A percentile compares a stretch with the other conserved stretches of the same genome.
Conservation (phyloP, 306 rosid species). For the Casuarina cunninghamiana region DNA sequence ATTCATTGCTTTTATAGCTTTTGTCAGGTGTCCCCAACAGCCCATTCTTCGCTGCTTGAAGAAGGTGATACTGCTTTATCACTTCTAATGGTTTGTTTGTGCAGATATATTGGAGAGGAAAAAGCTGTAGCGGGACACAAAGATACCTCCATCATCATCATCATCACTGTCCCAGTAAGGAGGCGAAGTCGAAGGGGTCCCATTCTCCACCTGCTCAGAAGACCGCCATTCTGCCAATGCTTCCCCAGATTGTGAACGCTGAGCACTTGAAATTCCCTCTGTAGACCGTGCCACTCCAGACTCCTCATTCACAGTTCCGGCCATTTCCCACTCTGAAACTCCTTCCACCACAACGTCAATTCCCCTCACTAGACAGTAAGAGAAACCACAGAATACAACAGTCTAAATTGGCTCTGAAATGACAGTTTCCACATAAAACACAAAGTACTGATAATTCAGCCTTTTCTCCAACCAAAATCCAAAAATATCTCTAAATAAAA, state of each 20-base stretch:
- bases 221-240: slow-evolving; percentile 97
- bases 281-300: slow-evolving; percentile 69
- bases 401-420: slow-evolving; percentile 24
- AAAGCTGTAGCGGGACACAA: not conserved
- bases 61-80: not conserved
- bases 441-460: not conserved
- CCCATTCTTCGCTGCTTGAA: not conserved
- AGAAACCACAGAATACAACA: slow-evolving; percentile 8
- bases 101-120: not conserved
- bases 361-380: slow-evolving; percentile 39
- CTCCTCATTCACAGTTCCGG: slow-evolving; percentile 77
- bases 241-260: slow-evolving; percentile 77
- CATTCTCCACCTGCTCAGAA: slow-evolving; percentile 99
- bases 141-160: slow-evolving; percentile 71
- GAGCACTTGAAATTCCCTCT: slow-evolving; percentile 77
- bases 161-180: slow-evolving; percentile 98
- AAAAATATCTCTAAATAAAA: not conserved
- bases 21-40: not conserved
- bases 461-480: not conserved
- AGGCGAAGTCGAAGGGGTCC: slow-evolving; percentile 86
- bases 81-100: not conserved
- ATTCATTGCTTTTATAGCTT: too few relatives aligned
- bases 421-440: slow-evolving; percentile 18
- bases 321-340: slow-evolving; percentile 63
- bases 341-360: slow-evolving; percentile 41